Evolutionary conservation across 257 asterid species (phyloP).

Genomic region (Ophiorrhiza pumila): DNA sequence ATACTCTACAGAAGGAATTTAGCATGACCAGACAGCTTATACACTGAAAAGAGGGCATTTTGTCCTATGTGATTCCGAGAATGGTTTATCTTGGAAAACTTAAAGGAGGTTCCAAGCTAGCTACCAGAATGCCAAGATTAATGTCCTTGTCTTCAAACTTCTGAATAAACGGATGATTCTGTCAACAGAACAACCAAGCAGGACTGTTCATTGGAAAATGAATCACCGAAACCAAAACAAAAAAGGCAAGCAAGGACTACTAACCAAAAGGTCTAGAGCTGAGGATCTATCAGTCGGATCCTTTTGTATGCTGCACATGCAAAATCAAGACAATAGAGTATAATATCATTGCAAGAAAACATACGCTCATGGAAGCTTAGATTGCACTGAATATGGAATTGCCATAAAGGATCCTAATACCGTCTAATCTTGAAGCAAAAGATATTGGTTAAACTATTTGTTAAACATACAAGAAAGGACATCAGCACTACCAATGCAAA

Average conservation of each 20-base stretch:
- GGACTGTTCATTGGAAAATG: neutral
- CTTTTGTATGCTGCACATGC: constrained; percentile 78
- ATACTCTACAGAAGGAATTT: neutral
- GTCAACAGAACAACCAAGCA: constrained; percentile 18
- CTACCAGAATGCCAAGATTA: constrained; percentile 77
- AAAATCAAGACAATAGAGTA: constrained; percentile 7
- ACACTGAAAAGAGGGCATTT: neutral
- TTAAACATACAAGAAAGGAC: neutral
- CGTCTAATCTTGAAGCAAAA: neutral
- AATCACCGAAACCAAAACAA: constrained; percentile 2
- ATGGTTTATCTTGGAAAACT: constrained; percentile 56
- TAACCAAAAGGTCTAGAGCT: constrained; percentile 80
- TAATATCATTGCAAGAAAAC: neutral
- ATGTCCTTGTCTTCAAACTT: constrained; percentile 94
- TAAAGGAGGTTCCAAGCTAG: constrained; percentile 79
- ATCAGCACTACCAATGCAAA: neutral
- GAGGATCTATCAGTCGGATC: constrained; percentile 83
- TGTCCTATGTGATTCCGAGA: neutral
- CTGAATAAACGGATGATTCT: constrained; percentile 87
- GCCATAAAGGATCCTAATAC: neutral
- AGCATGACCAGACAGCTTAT: neutral
- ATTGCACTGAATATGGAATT: neutral
- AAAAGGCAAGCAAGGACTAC: constrained; percentile 23
- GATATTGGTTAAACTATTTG: neutral
- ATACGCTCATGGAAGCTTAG: neutral